Percentiles rank a stretch among this genome's conserved stretches.
phyloP scores from a whole-genome alignment of 768 basidiomycete genomes.

The Lactarius evosmus region DNA sequence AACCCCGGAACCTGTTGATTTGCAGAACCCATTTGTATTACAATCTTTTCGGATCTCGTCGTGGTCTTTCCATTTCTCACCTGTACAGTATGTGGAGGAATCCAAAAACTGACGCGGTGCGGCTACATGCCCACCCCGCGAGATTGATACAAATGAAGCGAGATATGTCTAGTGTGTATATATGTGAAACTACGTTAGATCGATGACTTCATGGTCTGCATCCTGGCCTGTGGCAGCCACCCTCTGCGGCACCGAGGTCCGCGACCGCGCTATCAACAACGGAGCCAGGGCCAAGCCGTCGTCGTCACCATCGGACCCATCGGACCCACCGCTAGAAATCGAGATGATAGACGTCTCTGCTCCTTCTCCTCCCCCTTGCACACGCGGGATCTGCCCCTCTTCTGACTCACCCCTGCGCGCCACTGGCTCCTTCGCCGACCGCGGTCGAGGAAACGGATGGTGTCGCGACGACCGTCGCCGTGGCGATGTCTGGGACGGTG shows the following conservation, averaged over 20 bases:
- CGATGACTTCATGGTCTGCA: slow-evolving; percentile 37
- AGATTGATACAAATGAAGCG: neutral
- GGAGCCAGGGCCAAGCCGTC: slow-evolving; percentile 26
- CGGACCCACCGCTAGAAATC: slow-evolving; percentile 40
- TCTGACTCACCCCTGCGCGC: neutral
- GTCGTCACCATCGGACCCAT: slow-evolving; percentile 3
- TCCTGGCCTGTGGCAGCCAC: neutral
- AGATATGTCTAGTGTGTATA: neutral
- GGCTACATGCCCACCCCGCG: no score
- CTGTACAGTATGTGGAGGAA: slow-evolving; percentile 19
- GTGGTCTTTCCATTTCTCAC: neutral
- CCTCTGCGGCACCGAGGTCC: neutral
- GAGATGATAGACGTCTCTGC: slow-evolving; percentile 34
- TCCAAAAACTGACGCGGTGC: neutral
- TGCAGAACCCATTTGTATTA: slow-evolving; percentile 12
- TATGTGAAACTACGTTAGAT: slow-evolving; percentile 37
- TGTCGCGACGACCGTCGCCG: neutral
- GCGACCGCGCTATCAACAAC: slow-evolving; percentile 31
- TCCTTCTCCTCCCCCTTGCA: neutral
- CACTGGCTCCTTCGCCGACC: neutral
- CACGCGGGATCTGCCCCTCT: neutral
- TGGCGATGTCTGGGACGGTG: neutral
- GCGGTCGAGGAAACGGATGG: neutral
- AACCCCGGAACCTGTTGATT: neutral
- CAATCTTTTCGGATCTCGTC: slow-evolving; percentile 13